Conservation (phyloP, 2,329 filamentous ascomycete species). For the Aspergillus floridensis region DNA sequence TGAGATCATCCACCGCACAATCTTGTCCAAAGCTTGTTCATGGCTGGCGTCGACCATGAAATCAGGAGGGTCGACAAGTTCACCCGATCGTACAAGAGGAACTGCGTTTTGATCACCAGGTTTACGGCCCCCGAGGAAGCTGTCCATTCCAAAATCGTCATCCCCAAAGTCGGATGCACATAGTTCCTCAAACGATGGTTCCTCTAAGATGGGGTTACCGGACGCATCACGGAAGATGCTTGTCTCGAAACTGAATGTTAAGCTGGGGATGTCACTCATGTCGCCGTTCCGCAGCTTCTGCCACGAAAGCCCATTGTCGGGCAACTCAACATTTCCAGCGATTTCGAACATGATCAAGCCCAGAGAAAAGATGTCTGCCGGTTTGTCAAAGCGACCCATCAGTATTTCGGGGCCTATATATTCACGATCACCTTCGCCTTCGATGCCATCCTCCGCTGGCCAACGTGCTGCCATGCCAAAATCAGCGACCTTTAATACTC, state of each 20-base stretch:
- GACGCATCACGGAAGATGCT: slow-evolving; percentile 72
- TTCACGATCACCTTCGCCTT: slow-evolving; percentile 91
- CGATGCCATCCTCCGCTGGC: slow-evolving; percentile 72
- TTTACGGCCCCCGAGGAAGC: slow-evolving; percentile 30
- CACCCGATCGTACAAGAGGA: slow-evolving; percentile 48
- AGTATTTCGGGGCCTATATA: slow-evolving; percentile 95
- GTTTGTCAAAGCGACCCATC: slow-evolving; percentile 79
- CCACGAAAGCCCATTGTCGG: slow-evolving; percentile 90
- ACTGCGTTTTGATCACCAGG: slow-evolving; percentile 25
- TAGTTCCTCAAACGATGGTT: slow-evolving; percentile 44
- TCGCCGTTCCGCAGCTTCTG: slow-evolving; percentile 84
- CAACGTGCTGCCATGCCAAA: slow-evolving; percentile 72
- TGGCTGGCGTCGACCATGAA: slow-evolving; percentile 84
- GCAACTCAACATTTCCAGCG: slow-evolving; percentile 87
- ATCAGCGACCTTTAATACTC: slow-evolving; percentile 64
- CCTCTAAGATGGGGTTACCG: slow-evolving; percentile 60
- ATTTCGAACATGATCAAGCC: slow-evolving; percentile 94
- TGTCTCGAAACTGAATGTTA: slow-evolving; percentile 74
- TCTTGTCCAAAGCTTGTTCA: slow-evolving; percentile 71
- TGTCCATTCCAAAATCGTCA: slow-evolving; percentile 43
- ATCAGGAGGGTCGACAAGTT: slow-evolving; percentile 67
- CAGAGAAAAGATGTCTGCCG: slow-evolving; percentile 89
- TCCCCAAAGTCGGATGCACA: slow-evolving; percentile 45
- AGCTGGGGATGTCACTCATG: slow-evolving; percentile 79
- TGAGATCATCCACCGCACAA: slow-evolving; percentile 85